Percentiles rank a stretch among this genome's conserved stretches.
These are phyloP conservation scores for Rasamsonia emersonii DNA, from an alignment of 2,329 filamentous ascomycete genomes.

Conservation along the genomic window DNA sequence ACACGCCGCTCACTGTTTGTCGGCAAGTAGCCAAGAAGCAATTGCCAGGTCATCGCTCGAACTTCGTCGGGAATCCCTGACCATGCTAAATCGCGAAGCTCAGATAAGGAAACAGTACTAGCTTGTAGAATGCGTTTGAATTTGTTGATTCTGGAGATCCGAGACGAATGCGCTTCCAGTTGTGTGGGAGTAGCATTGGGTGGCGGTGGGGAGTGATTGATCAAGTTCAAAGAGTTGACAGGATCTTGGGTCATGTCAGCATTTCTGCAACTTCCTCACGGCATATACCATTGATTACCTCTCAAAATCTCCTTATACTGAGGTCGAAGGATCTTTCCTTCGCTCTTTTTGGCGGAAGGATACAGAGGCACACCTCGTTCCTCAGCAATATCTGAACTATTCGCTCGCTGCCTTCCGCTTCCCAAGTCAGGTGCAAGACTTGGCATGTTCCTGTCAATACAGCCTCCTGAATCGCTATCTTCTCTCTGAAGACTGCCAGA, in stretches of 20 bases:
- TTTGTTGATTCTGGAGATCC: constrained; percentile 92
- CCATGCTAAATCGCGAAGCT: constrained; percentile 82
- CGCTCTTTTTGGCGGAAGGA: constrained; percentile 77
- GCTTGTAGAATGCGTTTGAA: constrained; percentile 94
- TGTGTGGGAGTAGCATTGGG: constrained; percentile 72
- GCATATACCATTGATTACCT: constrained; percentile 36
- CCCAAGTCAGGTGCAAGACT: constrained; percentile 23
- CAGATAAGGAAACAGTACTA: constrained; percentile 75
- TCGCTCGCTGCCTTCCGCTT: constrained; percentile 55
- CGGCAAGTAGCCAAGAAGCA: constrained; percentile 87
- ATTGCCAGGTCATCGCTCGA: constrained; percentile 97
- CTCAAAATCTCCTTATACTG: constrained; percentile 95
- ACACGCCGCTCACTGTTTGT: constrained; percentile 93
- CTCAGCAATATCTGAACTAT: constrained; percentile 90
- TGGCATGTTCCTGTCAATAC: constrained; percentile 13
- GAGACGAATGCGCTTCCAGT: constrained; percentile 72
- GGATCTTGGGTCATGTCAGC: constrained; percentile 45
- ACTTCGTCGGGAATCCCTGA: constrained; percentile 91
- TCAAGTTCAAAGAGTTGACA: constrained; percentile 88
- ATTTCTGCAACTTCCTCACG: constrained; percentile 8
- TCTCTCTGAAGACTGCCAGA: constrained; percentile 25
- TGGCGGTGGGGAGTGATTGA: constrained; percentile 72
- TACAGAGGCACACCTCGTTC: constrained; percentile 77
- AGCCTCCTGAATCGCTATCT: constrained; percentile 37
- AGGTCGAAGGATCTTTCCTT: constrained; percentile 90